Percentiles rank a stretch among this genome's conserved stretches.
Conservation (phyloP, 2,329 filamentous ascomycete genomes). For the Xylariaceae sp. region DNA sequence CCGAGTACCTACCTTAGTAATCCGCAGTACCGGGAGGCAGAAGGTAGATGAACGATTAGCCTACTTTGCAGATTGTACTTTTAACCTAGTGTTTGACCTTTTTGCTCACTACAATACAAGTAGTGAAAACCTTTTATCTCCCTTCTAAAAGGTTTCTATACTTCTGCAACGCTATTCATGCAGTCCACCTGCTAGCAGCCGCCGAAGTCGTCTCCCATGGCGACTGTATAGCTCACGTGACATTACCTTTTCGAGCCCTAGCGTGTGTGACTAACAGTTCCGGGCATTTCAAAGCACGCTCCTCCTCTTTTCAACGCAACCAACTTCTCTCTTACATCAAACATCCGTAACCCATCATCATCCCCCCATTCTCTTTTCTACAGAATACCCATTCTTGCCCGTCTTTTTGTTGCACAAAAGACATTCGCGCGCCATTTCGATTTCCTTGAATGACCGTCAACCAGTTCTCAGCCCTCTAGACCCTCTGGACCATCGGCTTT, state of each 20-base stretch:
- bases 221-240: conserved; percentile 7
- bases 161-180: too few relatives aligned
- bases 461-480: neutral
- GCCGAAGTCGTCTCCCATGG: neutral
- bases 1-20: too few relatives aligned
- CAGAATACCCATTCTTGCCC: neutral
- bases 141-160: too few relatives aligned
- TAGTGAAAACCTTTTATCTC: too few relatives aligned
- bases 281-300: conserved; percentile 16
- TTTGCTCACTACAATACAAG: too few relatives aligned
- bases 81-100: too few relatives aligned
- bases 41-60: too few relatives aligned
- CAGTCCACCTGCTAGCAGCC: neutral
- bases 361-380: neutral
- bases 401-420: neutral
- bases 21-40: too few relatives aligned
- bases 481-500: neutral
- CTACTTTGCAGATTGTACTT: too few relatives aligned
- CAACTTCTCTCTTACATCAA: conserved; percentile 2
- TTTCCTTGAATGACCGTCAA: neutral
- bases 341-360: neutral
- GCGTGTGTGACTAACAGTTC: conserved; percentile 18
- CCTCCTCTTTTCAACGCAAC: conserved; percentile 4
- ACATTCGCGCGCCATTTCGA: neutral
- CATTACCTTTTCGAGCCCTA: conserved; percentile 5